Evolutionary conservation across 306 rosid species (phyloP).

Genomic region (Castanea sativa): DNA sequence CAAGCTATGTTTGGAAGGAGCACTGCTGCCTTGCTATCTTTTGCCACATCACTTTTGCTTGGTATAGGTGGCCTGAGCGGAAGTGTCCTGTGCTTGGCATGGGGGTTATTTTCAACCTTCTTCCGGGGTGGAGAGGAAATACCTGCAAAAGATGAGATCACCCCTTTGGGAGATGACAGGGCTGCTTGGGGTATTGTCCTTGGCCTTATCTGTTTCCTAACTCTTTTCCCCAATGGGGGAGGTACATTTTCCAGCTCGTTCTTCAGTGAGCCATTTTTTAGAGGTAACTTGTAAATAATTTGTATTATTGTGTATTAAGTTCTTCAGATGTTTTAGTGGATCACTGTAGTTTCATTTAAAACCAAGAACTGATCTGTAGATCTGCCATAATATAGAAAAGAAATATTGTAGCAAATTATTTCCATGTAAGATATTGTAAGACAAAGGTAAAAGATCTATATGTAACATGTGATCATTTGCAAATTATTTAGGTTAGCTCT

Average conservation of each 20-base stretch:
- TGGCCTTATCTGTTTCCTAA: constrained; percentile 72
- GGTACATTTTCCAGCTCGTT: constrained; percentile 78
- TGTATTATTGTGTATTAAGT: neutral
- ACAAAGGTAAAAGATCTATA: too few species aligned
- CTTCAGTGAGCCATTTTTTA: constrained; percentile 68
- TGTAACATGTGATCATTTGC: too few species aligned
- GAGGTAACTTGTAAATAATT: constrained; percentile 54
- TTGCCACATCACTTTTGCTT: constrained; percentile 68
- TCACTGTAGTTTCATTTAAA: neutral
- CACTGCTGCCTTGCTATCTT: constrained; percentile 67
- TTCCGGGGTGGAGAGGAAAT: constrained; percentile 89
- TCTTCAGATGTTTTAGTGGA: neutral
- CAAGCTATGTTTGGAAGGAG: constrained; percentile 93
- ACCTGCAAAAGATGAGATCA: constrained; percentile 84
- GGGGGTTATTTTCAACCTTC: constrained; percentile 94
- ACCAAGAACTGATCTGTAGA: neutral
- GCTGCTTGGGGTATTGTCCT: constrained; percentile 89
- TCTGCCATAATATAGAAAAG: neutral
- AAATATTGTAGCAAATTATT: neutral
- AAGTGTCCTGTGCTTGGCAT: constrained; percentile 84
- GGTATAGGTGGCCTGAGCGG: constrained; percentile 93
- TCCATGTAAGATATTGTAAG: too few species aligned
- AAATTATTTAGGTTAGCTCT: too few species aligned
- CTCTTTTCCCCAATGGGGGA: constrained; percentile 87
- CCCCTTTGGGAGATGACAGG: constrained; percentile 71